Conservation (phyloP, 2,329 filamentous ascomycete genomes). For the Bipolaris oryzae region DNA sequence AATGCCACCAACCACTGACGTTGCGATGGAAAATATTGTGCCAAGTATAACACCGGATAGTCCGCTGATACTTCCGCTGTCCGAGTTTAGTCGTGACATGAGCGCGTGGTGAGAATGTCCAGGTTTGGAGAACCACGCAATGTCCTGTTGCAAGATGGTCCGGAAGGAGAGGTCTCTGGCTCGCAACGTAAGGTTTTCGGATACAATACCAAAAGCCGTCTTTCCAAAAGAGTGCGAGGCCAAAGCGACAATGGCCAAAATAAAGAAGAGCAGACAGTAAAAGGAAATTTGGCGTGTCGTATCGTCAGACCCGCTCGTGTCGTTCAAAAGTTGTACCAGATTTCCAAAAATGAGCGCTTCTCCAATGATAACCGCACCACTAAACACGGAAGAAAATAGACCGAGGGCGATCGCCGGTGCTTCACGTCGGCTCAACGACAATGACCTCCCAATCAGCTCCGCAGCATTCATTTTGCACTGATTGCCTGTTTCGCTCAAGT, state of each 20-base stretch:
- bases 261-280: slow-evolving; percentile 59
- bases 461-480: slow-evolving; percentile 20
- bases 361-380: slow-evolving; percentile 62
- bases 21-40: slow-evolving; percentile 56
- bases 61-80: slow-evolving; percentile 56
- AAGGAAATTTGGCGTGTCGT: slow-evolving; percentile 46
- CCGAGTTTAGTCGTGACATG: slow-evolving; percentile 55
- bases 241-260: slow-evolving; percentile 59
- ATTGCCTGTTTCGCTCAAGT: not conserved
- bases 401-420: slow-evolving; percentile 50
- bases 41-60: slow-evolving; percentile 58
- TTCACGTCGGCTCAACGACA: slow-evolving; percentile 46
- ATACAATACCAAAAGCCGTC: slow-evolving; percentile 56
- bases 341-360: slow-evolving; percentile 49
- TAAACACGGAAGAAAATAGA: slow-evolving; percentile 53
- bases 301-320: slow-evolving; percentile 24
- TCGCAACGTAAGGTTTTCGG: slow-evolving; percentile 53
- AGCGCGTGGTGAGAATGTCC: slow-evolving; percentile 53
- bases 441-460: slow-evolving; percentile 32
- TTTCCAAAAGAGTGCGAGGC: slow-evolving; percentile 53
- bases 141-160: slow-evolving; percentile 62
- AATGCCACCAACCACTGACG: slow-evolving; percentile 56
- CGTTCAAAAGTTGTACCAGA: slow-evolving; percentile 39
- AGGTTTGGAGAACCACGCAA: slow-evolving; percentile 56
- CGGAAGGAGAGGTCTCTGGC: slow-evolving; percentile 56